Conservation (phyloP, 2,329 filamentous ascomycete species). For the Moelleriella libera region DNA sequence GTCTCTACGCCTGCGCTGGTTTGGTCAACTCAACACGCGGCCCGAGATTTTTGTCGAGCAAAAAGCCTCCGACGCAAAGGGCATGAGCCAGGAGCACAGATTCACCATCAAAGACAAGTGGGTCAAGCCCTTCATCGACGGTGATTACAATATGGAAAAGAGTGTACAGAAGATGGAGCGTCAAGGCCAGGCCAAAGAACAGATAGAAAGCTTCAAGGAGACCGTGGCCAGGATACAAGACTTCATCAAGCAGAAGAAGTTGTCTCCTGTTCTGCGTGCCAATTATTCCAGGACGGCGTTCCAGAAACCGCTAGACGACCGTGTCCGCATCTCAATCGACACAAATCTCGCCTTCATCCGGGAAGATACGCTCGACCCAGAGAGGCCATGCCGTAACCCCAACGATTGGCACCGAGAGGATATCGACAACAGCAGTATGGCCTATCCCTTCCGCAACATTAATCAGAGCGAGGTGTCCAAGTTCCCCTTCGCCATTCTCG, state of each 20-base stretch:
- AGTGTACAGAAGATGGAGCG: slow-evolving; percentile 75
- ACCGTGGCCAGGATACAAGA: slow-evolving; percentile 65
- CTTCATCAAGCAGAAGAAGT: slow-evolving; percentile 61
- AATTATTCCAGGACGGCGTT: slow-evolving; percentile 93
- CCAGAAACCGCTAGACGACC: slow-evolving; percentile 85
- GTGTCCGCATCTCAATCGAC: slow-evolving; percentile 83
- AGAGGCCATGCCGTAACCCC: slow-evolving; percentile 79
- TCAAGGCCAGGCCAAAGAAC: slow-evolving; percentile 50
- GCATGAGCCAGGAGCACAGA: slow-evolving; percentile 63
- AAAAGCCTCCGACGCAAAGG: slow-evolving; percentile 67
- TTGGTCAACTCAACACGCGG: slow-evolving; percentile 64
- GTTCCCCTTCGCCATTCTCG: slow-evolving; percentile 82
- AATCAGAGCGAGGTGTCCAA: slow-evolving; percentile 82
- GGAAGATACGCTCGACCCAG: slow-evolving; percentile 60
- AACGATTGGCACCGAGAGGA: slow-evolving; percentile 83
- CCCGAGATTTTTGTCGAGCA: slow-evolving; percentile 80
- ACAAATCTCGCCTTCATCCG: slow-evolving; percentile 82
- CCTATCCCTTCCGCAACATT: slow-evolving; percentile 76
- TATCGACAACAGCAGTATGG: slow-evolving; percentile 70
- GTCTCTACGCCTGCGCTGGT: slow-evolving; percentile 83
- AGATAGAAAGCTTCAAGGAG: slow-evolving; percentile 54
- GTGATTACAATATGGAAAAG: slow-evolving; percentile 87
- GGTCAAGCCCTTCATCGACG: slow-evolving; percentile 71
- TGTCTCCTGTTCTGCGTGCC: slow-evolving; percentile 77
- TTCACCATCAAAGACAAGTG: slow-evolving; percentile 92